Conservation (phyloP, 2,329 filamentous ascomycete genomes). For the Ustulina deusta region DNA sequence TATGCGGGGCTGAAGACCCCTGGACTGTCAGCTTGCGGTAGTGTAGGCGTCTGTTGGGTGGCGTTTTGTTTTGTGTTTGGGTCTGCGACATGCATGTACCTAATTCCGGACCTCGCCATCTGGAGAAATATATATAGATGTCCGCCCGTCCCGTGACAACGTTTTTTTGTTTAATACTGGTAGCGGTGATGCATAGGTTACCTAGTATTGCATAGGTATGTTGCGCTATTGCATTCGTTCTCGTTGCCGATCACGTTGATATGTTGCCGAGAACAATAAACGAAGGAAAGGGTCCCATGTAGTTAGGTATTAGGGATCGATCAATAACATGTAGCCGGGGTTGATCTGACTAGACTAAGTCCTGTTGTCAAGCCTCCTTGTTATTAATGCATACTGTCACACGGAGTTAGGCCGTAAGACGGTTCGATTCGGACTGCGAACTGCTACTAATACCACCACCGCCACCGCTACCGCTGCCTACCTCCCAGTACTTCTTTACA, state of each 20-base stretch:
- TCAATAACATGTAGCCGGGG: constrained; percentile 14
- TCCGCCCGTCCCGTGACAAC: not conserved
- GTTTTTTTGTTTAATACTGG: not conserved
- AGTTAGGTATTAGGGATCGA: constrained; percentile 1
- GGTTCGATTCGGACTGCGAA: not conserved
- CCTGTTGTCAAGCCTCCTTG: constrained; percentile 16
- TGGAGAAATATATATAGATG: too few species aligned
- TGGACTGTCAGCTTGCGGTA: not conserved
- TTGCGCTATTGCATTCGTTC: not conserved
- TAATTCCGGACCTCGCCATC: not conserved
- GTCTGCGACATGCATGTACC: not conserved
- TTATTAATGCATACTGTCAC: constrained; percentile 3
- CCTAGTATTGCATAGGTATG: too few species aligned
- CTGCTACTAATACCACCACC: not conserved
- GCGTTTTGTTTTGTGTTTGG: not conserved
- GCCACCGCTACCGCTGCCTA: too few species aligned
- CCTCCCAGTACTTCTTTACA: not conserved
- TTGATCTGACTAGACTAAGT: constrained; percentile 14
- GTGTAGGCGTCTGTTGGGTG: not conserved
- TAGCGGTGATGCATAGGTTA: too few species aligned
- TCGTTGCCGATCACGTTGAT: too few species aligned
- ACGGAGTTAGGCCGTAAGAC: constrained; percentile 27
- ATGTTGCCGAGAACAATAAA: too few species aligned
- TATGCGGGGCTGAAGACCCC: constrained; percentile 33
- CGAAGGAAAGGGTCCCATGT: not conserved